Evolutionary conservation across 2,329 filamentous ascomycete genomes (phyloP), one percentile per base, ranked within the genome.

Genomic region (Sphaerulina populicola): DNA sequence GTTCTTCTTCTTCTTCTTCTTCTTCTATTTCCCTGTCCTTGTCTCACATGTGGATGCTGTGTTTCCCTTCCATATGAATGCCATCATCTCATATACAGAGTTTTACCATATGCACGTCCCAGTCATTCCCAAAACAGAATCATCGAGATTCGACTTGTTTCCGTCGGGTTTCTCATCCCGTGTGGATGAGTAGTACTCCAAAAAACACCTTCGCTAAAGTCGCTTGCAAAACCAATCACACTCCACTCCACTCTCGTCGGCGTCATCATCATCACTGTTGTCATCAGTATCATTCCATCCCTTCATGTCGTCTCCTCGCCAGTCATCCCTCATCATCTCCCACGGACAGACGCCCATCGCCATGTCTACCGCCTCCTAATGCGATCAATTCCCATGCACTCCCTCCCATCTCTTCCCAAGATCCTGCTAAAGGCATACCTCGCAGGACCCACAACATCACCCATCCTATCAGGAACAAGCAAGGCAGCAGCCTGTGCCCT

Each of bases 331-430:
- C 18, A 0, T 18, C 18, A 2, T 18, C 1, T 3, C 18, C 4
- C 18, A 18, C 18, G 18, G 18, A 18, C 1, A 18, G 18, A 27
- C 23, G 23, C 23, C 23, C 6, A 7, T 27, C 23, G 23, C 23
- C 23, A 27, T 27, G 23, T 27, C 40, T 36, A 50, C 18, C 18
- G 27, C 14, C 30, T 23, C 40, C 56, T 48, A 6, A 80, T 69
- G 12, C 78, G 74, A 62, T 83, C 80, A 55, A 83, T 74, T 0
- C 80, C 79, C 9, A 81, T 66, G 63, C 78, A 78, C 57, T 81
- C 78, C 50, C 72, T 73, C 1, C 79, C 79, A 61, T 82, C 80
- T 23, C 78, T 70, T 0, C 79, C 80, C 2, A 74, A 66, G 55
- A 77, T 79, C 14, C 79, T 71, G 1, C 78, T 79, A 61, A 82